Percentiles rank a stretch among this genome's conserved stretches.
phyloP scores from a whole-genome alignment of 768 basidiomycete genomes.

The Omphalotus guepiniiformis region DNA sequence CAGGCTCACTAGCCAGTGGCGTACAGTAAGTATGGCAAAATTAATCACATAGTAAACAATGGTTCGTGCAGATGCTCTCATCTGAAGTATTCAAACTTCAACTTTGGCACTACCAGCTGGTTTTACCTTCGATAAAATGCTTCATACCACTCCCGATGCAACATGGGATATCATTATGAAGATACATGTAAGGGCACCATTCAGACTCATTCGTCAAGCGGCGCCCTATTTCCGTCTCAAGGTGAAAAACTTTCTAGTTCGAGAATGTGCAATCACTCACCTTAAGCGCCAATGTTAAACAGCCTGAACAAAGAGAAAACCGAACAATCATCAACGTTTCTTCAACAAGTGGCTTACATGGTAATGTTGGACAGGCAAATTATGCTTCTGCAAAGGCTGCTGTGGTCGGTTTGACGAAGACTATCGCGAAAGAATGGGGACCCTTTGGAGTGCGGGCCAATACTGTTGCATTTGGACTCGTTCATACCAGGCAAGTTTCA shows the following conservation, averaged over 20 bases:
- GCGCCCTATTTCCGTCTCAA: constrained; percentile 85
- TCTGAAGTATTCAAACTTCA: not conserved
- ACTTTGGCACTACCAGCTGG: constrained; percentile 49
- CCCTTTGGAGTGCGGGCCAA: constrained; percentile 78
- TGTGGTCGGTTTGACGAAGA: constrained; percentile 78
- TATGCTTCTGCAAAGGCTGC: constrained; percentile 79
- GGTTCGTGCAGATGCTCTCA: constrained; percentile 30
- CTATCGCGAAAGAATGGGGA: constrained; percentile 87
- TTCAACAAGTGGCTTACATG: constrained; percentile 78
- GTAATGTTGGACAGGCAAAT: constrained; percentile 83
- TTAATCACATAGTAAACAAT: constrained; percentile 87
- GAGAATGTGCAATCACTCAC: not conserved
- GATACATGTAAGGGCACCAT: constrained; percentile 83
- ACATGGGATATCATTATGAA: constrained; percentile 78
- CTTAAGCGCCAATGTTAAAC: constrained; percentile 5
- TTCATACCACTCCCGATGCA: constrained; percentile 83
- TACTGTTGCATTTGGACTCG: constrained; percentile 72
- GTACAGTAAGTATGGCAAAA: constrained; percentile 70
- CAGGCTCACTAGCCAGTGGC: too few species aligned
- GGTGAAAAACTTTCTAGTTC: constrained; percentile 22
- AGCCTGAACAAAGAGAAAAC: constrained; percentile 58
- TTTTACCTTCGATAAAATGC: constrained; percentile 84
- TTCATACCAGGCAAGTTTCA: constrained; percentile 63
- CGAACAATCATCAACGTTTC: constrained; percentile 81
- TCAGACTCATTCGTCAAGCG: constrained; percentile 78